Evolutionary conservation across 108 stramenopile species (phyloP).

Genomic region (Cyclostephanos tholiformis): DNA sequence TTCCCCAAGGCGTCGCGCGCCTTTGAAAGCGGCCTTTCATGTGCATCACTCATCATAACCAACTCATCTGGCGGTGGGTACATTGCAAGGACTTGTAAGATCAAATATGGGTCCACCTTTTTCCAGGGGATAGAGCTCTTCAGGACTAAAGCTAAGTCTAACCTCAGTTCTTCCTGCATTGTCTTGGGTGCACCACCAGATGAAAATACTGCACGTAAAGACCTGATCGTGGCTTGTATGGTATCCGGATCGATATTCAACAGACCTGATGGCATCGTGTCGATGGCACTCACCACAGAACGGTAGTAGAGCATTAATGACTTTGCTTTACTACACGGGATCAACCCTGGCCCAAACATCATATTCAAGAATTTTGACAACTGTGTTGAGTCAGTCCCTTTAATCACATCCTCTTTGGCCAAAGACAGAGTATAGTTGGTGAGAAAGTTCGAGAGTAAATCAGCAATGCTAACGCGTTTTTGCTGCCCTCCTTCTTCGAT

Average conservation of each 20-base stretch:
- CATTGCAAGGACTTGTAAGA: conserved; percentile 49
- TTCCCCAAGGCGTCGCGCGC: conserved; percentile 29
- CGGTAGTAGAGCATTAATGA: conserved; percentile 33
- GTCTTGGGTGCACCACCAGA: conserved; percentile 52
- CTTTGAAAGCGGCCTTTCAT: conserved; percentile 16
- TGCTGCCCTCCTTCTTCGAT: conserved; percentile 51
- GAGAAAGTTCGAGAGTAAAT: conserved; percentile 42
- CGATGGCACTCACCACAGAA: conserved; percentile 35
- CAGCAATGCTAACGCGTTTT: conserved; percentile 38
- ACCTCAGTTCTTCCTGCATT: conserved; percentile 34
- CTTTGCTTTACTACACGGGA: conserved; percentile 24
- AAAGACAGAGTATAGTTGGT: conserved; percentile 42
- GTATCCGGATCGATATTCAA: conserved; percentile 15
- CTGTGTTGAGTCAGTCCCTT: neutral
- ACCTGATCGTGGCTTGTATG: conserved; percentile 24
- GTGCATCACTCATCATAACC: neutral
- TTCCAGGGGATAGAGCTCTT: conserved; percentile 39
- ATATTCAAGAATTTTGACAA: conserved; percentile 30
- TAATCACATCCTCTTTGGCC: conserved; percentile 15
- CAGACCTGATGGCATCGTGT: conserved; percentile 12
- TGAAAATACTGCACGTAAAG: conserved; percentile 37
- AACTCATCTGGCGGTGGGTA: conserved; percentile 51
- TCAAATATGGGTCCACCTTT: conserved; percentile 37
- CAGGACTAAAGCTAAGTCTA: conserved; percentile 31
- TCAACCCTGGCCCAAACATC: conserved; percentile 29